Evolutionary conservation across 2,329 filamentous ascomycete species (phyloP).

Genomic region (Trichothecium roseum): DNA sequence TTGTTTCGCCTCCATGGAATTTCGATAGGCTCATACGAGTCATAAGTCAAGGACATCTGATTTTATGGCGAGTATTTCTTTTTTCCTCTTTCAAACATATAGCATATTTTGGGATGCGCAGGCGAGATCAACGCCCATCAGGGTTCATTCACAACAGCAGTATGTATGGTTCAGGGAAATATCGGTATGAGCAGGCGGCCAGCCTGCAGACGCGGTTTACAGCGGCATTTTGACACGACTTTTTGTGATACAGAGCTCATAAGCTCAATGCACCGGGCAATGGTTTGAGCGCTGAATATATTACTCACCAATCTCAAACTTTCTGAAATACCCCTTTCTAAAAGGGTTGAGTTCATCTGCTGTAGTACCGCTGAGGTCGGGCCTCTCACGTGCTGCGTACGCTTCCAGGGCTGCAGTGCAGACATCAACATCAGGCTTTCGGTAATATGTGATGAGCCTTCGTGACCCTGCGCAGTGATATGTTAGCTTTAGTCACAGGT

Average conservation of each 20-base stretch:
- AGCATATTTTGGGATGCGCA: background rate
- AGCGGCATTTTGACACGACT: background rate
- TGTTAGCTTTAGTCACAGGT: slow-evolving; percentile 6
- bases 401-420: slow-evolving; percentile 28
- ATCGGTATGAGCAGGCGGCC: background rate
- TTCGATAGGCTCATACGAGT: slow-evolving; percentile 31
- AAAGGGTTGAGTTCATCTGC: slow-evolving; percentile 53
- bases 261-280: too few relatives aligned
- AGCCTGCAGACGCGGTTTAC: background rate
- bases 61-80: background rate
- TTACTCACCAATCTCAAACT: slow-evolving; percentile 31
- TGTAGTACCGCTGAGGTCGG: slow-evolving; percentile 30
- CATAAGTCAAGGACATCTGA: background rate
- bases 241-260: too few relatives aligned
- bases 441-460: slow-evolving; percentile 75
- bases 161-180: background rate
- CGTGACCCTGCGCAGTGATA: slow-evolving; percentile 58
- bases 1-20: slow-evolving; percentile 80
- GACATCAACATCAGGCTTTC: slow-evolving; percentile 51
- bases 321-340: slow-evolving; percentile 46
- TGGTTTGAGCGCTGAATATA: slow-evolving; percentile 4
- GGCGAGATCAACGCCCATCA: too few relatives aligned
- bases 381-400: slow-evolving; percentile 18
- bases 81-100: background rate
- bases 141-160: too few relatives aligned